These are phyloP conservation scores for Onygenales sp. DNA, from an alignment of 2,329 filamentous ascomycete species.

Conservation along the genomic window DNA sequence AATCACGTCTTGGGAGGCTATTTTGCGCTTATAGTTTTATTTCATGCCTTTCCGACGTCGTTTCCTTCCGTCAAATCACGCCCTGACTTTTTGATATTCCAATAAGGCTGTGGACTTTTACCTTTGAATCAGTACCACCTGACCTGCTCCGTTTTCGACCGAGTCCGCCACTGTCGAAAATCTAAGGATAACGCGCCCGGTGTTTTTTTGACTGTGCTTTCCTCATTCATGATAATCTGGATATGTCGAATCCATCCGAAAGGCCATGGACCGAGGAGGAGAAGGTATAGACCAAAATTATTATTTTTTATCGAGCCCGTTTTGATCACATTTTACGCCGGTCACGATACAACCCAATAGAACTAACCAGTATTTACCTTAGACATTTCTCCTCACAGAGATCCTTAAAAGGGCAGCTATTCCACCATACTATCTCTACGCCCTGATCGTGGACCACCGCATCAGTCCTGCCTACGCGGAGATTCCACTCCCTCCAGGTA, in stretches of 20 bases:
- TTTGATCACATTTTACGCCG: neutral
- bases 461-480: conserved; percentile 30
- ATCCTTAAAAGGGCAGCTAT: conserved; percentile 32
- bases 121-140: too few species aligned
- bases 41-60: neutral
- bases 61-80: neutral
- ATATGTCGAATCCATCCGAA: conserved; percentile 36
- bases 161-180: too few species aligned
- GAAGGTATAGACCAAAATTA: conserved; percentile 25
- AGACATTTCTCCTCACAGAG: conserved; percentile 34
- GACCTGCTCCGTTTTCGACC: too few species aligned
- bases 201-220: conserved; percentile 5
- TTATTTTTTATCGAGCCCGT: neutral
- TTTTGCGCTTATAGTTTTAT: neutral
- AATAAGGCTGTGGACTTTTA: too few species aligned
- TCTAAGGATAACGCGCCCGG: neutral
- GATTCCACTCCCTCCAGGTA: conserved; percentile 36
- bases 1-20: neutral
- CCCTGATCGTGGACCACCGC: conserved; percentile 28
- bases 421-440: conserved; percentile 27
- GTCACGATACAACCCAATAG: neutral
- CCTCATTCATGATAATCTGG: conserved; percentile 27
- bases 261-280: conserved; percentile 37
- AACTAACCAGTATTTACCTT: conserved; percentile 6
- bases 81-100: neutral